phyloP scores from a whole-genome alignment of 495 filamentous ascomycete genomes.

The Apiosordaria backusii region DNA sequence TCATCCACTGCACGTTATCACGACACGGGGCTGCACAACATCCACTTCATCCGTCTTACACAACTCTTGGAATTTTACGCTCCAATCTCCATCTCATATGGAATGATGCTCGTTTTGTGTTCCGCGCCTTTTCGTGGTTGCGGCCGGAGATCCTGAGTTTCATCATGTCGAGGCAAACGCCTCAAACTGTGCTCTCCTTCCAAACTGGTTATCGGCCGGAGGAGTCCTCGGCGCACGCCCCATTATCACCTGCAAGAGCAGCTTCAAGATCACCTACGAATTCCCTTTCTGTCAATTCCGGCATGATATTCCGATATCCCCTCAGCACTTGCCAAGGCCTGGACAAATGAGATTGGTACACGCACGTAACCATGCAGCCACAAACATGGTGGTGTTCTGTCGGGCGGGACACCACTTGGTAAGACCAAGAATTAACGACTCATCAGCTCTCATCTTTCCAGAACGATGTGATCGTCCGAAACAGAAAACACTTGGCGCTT shows the following conservation, averaged over 20 bases:
- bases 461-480: slow-evolving; percentile 8
- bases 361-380: slow-evolving; percentile 18
- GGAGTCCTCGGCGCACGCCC: background rate
- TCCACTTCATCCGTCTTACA: background rate
- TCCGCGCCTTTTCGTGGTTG: background rate
- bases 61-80: background rate
- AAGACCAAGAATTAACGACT: background rate
- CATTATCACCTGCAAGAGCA: background rate
- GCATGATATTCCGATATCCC: background rate
- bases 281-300: background rate
- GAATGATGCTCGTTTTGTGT: background rate
- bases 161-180: background rate
- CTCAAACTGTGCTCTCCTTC: background rate
- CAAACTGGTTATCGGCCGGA: background rate
- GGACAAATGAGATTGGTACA: slow-evolving; percentile 16
- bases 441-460: slow-evolving; percentile 5
- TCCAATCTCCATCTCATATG: background rate
- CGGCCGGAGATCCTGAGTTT: background rate
- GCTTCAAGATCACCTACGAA: background rate
- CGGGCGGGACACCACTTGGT: no score
- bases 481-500: background rate
- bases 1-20: no score
- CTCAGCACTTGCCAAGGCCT: slow-evolving; percentile 15
- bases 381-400: background rate
- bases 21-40: background rate